These are phyloP conservation scores for Amanita thiersii DNA, from an alignment of 768 basidiomycete genomes.

Conservation along the genomic window DNA sequence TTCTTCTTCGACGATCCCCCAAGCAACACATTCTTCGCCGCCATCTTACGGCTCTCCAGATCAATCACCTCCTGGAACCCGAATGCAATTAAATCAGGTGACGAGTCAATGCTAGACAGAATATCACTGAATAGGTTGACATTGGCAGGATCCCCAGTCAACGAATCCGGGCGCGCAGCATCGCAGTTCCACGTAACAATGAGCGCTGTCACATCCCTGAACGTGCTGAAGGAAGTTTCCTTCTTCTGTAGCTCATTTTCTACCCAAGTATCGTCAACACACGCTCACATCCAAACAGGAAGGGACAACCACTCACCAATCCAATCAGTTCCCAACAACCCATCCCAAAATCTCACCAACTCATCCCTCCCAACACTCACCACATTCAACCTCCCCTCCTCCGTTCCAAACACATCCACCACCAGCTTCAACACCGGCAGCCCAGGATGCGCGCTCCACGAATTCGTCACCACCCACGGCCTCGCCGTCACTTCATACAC, in stretches of 20 bases:
- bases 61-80: constrained; percentile 97
- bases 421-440: constrained; percentile 55
- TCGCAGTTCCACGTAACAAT: constrained; percentile 93
- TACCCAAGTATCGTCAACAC: constrained; percentile 19
- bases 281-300: not conserved
- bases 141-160: constrained; percentile 63
- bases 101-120: constrained; percentile 60
- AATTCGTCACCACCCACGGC: constrained; percentile 85
- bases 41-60: constrained; percentile 86
- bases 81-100: constrained; percentile 83
- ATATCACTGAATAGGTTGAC: constrained; percentile 72
- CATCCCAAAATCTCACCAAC: constrained; percentile 80
- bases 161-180: constrained; percentile 71
- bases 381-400: constrained; percentile 61
- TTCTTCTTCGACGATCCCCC: constrained; percentile 55
- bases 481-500: constrained; percentile 67
- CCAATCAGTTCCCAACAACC: constrained; percentile 77
- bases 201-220: constrained; percentile 69
- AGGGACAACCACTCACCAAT: constrained; percentile 51
- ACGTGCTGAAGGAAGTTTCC: constrained; percentile 71
- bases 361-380: constrained; percentile 73
- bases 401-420: constrained; percentile 72
- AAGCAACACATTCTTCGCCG: constrained; percentile 84
- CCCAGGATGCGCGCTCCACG: constrained; percentile 74
- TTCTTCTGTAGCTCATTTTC: constrained; percentile 71